Conservation (phyloP, 495 filamentous ascomycete species). For the Haplographium delicatum region DNA sequence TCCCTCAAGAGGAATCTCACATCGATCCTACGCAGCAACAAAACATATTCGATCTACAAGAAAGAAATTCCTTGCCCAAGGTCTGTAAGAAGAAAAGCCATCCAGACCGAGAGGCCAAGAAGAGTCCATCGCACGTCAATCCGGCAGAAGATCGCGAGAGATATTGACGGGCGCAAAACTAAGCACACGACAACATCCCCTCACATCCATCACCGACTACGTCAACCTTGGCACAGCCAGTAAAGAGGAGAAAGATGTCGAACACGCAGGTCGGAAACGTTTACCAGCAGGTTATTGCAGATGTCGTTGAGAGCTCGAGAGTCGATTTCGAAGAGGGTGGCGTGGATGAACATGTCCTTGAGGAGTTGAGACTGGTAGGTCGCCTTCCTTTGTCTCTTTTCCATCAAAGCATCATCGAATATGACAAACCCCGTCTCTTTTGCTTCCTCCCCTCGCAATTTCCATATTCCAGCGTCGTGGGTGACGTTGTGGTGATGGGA, state of each 20-base stretch:
- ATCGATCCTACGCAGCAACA: too few relatives aligned
- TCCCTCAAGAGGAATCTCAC: too few relatives aligned
- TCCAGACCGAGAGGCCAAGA: too few relatives aligned
- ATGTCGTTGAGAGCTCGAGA: slow-evolving; percentile 80
- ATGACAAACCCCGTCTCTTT: too few relatives aligned
- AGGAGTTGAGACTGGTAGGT: slow-evolving; percentile 79
- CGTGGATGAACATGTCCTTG: slow-evolving; percentile 76
- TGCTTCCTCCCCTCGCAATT: not conserved
- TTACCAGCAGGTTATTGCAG: slow-evolving; percentile 86
- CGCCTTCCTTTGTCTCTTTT: slow-evolving; percentile 5
- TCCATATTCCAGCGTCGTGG: not conserved
- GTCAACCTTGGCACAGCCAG: not conserved
- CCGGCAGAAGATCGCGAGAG: too few relatives aligned
- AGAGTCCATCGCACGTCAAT: too few relatives aligned
- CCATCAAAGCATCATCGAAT: too few relatives aligned
- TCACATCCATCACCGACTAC: not conserved
- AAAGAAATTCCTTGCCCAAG: too few relatives aligned
- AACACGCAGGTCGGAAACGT: slow-evolving; percentile 60
- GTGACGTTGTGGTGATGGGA: not conserved
- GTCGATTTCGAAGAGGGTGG: slow-evolving; percentile 97
- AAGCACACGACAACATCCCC: too few relatives aligned
- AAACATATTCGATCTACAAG: not conserved
- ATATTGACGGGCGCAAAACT: too few relatives aligned
- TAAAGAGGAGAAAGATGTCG: slow-evolving; percentile 37
- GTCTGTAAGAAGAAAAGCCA: too few relatives aligned